Percentiles rank a stretch among this genome's conserved stretches.
Evolutionary conservation across 2,329 filamentous ascomycete species (phyloP).

Genomic region (Myrmaecium sp.): DNA sequence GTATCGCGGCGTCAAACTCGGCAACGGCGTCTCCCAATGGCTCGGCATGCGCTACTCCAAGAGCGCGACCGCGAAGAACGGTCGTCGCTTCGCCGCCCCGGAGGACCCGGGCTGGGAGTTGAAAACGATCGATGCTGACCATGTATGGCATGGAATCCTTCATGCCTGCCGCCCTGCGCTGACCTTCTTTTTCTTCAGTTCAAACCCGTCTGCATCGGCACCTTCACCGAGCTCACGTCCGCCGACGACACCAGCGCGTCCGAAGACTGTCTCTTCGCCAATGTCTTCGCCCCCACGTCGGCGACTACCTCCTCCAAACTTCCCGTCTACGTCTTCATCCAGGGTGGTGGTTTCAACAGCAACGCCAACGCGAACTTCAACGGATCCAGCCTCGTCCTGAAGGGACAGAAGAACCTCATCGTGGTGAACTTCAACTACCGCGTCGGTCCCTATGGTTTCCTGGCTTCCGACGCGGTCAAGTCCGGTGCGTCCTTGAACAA

Average conservation of each 20-base stretch:
- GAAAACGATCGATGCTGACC: slow-evolving; percentile 1
- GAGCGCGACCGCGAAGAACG: slow-evolving; percentile 43
- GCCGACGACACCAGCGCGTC: slow-evolving; percentile 6
- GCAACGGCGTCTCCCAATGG: slow-evolving; percentile 50
- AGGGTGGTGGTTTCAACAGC: slow-evolving; percentile 21
- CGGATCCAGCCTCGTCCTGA: slow-evolving; percentile 15
- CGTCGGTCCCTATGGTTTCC: slow-evolving; percentile 23
- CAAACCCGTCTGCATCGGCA: slow-evolving; percentile 4
- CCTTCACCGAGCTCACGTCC: not conserved
- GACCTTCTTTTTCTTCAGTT: slow-evolving; percentile 1
- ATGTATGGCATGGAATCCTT: too few relatives aligned
- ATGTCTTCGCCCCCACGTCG: slow-evolving; percentile 20
- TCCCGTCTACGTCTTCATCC: slow-evolving; percentile 24
- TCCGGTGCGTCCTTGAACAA: slow-evolving; percentile 14
- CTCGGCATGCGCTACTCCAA: slow-evolving; percentile 62
- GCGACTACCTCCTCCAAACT: slow-evolving; percentile 16
- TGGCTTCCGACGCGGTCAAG: slow-evolving; percentile 15
- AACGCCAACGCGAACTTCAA: slow-evolving; percentile 21
- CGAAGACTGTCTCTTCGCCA: slow-evolving; percentile 24
- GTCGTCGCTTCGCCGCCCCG: slow-evolving; percentile 50
- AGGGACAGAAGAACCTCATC: slow-evolving; percentile 15
- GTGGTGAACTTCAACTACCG: slow-evolving; percentile 25
- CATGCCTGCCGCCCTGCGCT: too few relatives aligned
- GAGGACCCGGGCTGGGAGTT: slow-evolving; percentile 34
- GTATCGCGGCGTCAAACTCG: slow-evolving; percentile 39